Conservation (phyloP, 345 rosid species). For the Linum lewisii region DNA sequence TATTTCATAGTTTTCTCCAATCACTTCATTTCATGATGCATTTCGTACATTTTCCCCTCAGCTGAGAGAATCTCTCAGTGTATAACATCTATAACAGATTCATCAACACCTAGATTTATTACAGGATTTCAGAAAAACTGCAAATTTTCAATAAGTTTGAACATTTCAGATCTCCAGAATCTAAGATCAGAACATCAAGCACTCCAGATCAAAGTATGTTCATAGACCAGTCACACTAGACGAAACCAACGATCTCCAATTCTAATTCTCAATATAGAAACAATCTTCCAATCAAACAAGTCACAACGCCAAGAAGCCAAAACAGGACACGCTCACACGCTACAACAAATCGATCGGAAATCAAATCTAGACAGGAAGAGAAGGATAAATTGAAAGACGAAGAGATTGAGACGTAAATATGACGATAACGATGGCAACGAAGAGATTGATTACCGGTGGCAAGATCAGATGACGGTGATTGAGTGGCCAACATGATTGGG, state of each 20-base stretch:
- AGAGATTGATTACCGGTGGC: constrained; percentile 34
- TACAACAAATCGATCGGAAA: background rate
- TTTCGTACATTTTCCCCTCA: background rate
- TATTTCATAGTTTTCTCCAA: background rate
- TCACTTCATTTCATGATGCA: background rate
- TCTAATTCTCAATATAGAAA: background rate
- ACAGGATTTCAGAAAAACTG: background rate
- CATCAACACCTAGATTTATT: background rate
- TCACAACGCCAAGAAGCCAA: background rate
- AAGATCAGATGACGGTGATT: constrained; percentile 51
- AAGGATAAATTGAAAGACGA: constrained; percentile 2
- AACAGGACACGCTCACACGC: background rate
- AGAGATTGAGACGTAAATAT: constrained; percentile 10
- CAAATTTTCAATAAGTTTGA: constrained; percentile 2
- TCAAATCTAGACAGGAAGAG: background rate
- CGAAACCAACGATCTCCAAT: background rate
- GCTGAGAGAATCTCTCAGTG: too few species aligned
- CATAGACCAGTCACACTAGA: too few species aligned
- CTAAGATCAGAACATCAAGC: constrained; percentile 28
- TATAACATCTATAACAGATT: background rate
- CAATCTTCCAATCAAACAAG: background rate
- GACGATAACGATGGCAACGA: constrained; percentile 10
- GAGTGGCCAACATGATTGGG: constrained; percentile 62
- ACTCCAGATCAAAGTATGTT: constrained; percentile 19
- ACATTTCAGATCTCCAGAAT: constrained; percentile 20